phyloP scores from a whole-genome alignment of 306 rosid genomes.

The Lathyrus tuberosus region DNA sequence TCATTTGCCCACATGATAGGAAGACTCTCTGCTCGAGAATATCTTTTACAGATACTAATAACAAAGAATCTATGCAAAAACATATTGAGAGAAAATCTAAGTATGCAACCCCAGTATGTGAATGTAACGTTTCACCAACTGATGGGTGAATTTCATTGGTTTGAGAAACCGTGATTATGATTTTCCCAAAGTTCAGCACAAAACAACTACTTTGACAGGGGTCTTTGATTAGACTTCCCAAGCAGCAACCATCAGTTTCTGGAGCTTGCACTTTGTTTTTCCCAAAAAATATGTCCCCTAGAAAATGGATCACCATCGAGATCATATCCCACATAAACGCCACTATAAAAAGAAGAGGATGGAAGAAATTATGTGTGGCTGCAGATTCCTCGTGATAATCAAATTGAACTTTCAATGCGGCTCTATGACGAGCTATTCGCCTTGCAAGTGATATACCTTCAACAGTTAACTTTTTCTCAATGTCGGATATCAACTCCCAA shows the following conservation, averaged over 20 bases:
- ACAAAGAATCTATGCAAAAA: slow-evolving; percentile 54
- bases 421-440: slow-evolving; percentile 78
- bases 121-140: slow-evolving; percentile 52
- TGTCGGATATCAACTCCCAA: slow-evolving; percentile 65
- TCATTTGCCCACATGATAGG: slow-evolving; percentile 74
- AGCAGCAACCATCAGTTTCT: slow-evolving; percentile 40
- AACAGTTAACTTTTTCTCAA: slow-evolving; percentile 74
- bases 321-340: slow-evolving; percentile 54
- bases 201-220: slow-evolving; percentile 50
- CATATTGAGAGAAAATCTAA: slow-evolving; percentile 50
- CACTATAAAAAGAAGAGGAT: slow-evolving; percentile 43
- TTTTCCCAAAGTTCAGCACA: slow-evolving; percentile 64
- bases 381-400: slow-evolving; percentile 37
- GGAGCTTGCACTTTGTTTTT: slow-evolving; percentile 46
- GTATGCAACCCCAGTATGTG: slow-evolving; percentile 56
- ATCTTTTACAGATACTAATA: slow-evolving; percentile 51
- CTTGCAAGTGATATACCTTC: slow-evolving; percentile 83
- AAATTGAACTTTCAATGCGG: slow-evolving; percentile 51
- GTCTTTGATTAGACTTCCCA: slow-evolving; percentile 46
- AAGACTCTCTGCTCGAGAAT: slow-evolving; percentile 65
- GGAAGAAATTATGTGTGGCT: slow-evolving; percentile 40
- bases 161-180: slow-evolving; percentile 54
- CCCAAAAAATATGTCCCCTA: slow-evolving; percentile 40
- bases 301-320: slow-evolving; percentile 38
- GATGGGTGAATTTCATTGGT: slow-evolving; percentile 55